Percentiles rank a stretch among this genome's conserved stretches.
phyloP scores from a whole-genome alignment of 495 filamentous ascomycete genomes.

The Hyaloscypha variabilis region DNA sequence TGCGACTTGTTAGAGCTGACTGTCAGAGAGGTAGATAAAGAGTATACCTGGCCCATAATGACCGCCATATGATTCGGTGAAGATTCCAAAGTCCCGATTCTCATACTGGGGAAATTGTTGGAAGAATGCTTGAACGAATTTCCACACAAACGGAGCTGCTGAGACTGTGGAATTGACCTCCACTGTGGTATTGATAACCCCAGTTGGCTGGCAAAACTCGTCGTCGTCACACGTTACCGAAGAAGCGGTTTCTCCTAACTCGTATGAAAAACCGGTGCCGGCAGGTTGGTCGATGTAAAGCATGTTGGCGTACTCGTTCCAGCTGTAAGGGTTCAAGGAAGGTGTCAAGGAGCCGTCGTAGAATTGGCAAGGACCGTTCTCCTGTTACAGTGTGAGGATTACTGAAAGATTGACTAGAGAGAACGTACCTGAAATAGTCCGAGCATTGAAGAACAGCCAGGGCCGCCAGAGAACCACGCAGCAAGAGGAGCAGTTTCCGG shows the following conservation, averaged over 20 bases:
- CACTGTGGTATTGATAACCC: conserved; percentile 25
- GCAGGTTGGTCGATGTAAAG: conserved; percentile 61
- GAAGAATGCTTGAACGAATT: conserved; percentile 46
- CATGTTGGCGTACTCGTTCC: conserved; percentile 60
- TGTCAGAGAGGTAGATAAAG: background rate
- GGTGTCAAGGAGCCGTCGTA: conserved; percentile 45
- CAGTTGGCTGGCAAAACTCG: too few relatives aligned
- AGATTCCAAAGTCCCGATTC: conserved; percentile 47
- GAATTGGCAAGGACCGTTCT: conserved; percentile 59
- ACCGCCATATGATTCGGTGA: conserved; percentile 45
- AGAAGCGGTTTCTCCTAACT: background rate
- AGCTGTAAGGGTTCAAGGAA: conserved; percentile 54
- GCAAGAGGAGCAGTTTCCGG: conserved; percentile 44
- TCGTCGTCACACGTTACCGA: too few relatives aligned
- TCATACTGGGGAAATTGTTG: conserved; percentile 35
- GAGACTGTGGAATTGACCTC: conserved; percentile 47
- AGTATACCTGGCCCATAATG: conserved; percentile 43
- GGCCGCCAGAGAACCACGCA: conserved; percentile 51
- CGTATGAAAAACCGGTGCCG: conserved; percentile 60
- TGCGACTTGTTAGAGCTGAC: background rate
- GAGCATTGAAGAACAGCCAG: conserved; percentile 59
- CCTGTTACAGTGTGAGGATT: background rate
- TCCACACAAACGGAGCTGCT: conserved; percentile 43
- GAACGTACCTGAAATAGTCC: conserved; percentile 53
- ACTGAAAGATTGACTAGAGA: background rate